Conservation (phyloP, 208 protist species). For the Naegleria gruberi region DNA sequence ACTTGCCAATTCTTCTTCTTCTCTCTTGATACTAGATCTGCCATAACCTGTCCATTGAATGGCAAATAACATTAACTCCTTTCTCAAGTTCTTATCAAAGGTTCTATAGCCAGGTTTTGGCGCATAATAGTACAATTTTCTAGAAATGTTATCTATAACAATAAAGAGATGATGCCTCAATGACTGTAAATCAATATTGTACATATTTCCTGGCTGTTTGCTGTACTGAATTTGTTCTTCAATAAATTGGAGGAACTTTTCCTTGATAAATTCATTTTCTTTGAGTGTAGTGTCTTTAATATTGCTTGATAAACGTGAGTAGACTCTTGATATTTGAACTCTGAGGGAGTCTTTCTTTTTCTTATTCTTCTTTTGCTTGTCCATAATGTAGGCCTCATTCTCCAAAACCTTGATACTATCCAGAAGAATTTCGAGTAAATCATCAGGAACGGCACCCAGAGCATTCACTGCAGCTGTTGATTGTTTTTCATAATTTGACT, state of each 20-base stretch:
- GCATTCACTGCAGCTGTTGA: not conserved
- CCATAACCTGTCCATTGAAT: slow-evolving; percentile 24
- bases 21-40: not conserved
- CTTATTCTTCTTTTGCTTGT: not conserved
- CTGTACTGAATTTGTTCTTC: not conserved
- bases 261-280: not conserved
- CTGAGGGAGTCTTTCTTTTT: not conserved
- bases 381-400: not conserved
- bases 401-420: not conserved
- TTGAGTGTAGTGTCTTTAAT: not conserved
- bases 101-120: not conserved
- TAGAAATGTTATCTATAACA: not conserved
- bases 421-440: not conserved
- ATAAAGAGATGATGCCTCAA: not conserved
- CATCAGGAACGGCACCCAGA: not conserved
- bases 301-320: not conserved
- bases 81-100: not conserved
- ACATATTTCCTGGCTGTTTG: not conserved
- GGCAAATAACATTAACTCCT: not conserved
- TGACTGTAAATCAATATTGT: not conserved
- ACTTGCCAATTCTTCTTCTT: not conserved
- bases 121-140: not conserved
- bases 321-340: not conserved
- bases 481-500: not conserved
- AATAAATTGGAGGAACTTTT: not conserved